phyloP scores from a whole-genome alignment of 2,329 filamentous ascomycete genomes.

The Aspergillus sergii region DNA sequence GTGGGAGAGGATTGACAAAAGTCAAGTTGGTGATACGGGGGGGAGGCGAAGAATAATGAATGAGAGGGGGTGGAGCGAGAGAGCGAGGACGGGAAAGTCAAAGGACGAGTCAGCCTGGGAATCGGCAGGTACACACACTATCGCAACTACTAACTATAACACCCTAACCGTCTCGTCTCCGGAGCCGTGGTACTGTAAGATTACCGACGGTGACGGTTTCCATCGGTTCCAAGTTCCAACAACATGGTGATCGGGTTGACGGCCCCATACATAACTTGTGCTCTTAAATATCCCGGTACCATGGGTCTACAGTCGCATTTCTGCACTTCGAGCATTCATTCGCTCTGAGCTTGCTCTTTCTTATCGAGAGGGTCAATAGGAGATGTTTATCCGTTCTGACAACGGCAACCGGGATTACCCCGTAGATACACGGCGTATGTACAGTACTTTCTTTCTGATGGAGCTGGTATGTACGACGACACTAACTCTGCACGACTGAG shows the following conservation, averaged over 20 bases:
- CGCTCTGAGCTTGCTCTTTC: background rate
- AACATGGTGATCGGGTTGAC: background rate
- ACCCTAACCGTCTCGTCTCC: constrained; percentile 2
- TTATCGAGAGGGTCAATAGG: background rate
- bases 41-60: background rate
- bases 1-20: background rate
- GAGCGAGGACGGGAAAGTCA: constrained; percentile 13
- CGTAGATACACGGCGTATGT: background rate
- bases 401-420: background rate
- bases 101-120: constrained; percentile 8
- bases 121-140: constrained; percentile 15
- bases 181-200: constrained; percentile 5
- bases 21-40: constrained; percentile 3
- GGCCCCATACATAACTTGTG: background rate
- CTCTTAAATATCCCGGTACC: background rate
- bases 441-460: background rate
- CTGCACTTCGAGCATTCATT: background rate
- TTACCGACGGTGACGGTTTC: background rate
- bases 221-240: background rate
- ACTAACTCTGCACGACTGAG: constrained; percentile 19
- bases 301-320: background rate
- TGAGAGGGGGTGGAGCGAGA: constrained; percentile 3
- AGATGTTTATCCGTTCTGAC: background rate
- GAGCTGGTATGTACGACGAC: constrained; percentile 3
- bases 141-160: constrained; percentile 3